Evolutionary conservation across 257 asterid genomes (phyloP), one percentile per base, ranked within the genome.

Genomic region (Scutellaria galericulata): DNA sequence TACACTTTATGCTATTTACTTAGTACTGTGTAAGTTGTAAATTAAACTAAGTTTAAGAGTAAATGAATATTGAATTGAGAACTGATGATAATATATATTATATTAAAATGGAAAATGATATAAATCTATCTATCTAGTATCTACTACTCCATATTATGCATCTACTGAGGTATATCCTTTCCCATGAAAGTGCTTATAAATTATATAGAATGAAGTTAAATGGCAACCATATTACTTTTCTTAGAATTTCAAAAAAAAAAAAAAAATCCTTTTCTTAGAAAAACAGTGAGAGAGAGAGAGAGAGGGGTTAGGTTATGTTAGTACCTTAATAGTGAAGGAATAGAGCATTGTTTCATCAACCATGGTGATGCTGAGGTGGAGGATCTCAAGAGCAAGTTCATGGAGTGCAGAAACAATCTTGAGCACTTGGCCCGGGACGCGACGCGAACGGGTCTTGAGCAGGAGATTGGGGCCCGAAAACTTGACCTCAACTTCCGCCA

Each of bases 251-350:
- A 18, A 18, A 18, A 18, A 18, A 18, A 18, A 18, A 18, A 18
- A 18, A 18, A 18, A 18, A 18, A 18, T 18, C 18, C 18, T 18
- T 18, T 18, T 18, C 18, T 18, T 18, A 18, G 18, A 18, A 18
- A 18, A 18, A 18, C 0, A 18, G 18, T 18, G 18, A 7, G 7
- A 51, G 9, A n/a, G 15, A 0, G 4, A 6, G 2, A 9, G 5
- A 10, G 40, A 5, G 2, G 9, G 40, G 3, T 5, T 52, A 31
- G 27, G 27, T 31, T 31, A 31, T 4, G 37, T 31, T 2, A 0
- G 4, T 79, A 93, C 98, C 97, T 93, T 93, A 65, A 93, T 90
- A 37, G 96, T 93, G 90, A 90, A 90, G 52, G 88, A 86, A 79
- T 77, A 81, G 70, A 91, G 84, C 92, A 85, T 76, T 40, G 82